Percentiles rank a stretch among this genome's conserved stretches.
These are phyloP conservation scores for Exophiala phaeomuriformis DNA, from an alignment of 2,329 filamentous ascomycete species.

Conservation along the genomic window DNA sequence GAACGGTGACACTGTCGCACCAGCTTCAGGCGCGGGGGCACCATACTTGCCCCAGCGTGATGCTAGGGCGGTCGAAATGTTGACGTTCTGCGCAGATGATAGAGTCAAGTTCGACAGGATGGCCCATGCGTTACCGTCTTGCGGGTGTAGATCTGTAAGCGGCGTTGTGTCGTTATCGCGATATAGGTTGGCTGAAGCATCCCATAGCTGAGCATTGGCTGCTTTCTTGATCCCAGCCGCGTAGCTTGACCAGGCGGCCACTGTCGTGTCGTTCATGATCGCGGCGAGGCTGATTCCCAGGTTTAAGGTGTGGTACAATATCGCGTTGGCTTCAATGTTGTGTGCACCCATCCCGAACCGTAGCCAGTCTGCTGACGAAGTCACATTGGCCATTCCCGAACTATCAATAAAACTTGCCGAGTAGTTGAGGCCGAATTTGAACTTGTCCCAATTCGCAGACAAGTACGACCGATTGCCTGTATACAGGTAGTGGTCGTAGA, in stretches of 20 bases:
- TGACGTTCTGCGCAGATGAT: constrained; percentile 23
- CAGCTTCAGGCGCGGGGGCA: constrained; percentile 36
- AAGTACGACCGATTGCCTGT: constrained; percentile 39
- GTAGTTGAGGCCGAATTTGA: constrained; percentile 40
- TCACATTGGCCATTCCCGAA: constrained; percentile 43
- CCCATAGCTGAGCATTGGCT: constrained; percentile 30
- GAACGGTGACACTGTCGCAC: constrained; percentile 38
- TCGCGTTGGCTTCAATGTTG: constrained; percentile 33
- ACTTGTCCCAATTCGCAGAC: constrained; percentile 38
- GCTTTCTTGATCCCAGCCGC: constrained; percentile 26
- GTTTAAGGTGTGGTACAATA: constrained; percentile 36
- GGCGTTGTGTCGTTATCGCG: constrained; percentile 29
- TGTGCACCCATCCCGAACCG: constrained; percentile 46
- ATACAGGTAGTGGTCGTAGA: constrained; percentile 41
- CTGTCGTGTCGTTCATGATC: constrained; percentile 23
- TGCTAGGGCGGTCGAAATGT: constrained; percentile 35
- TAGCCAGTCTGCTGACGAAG: constrained; percentile 41
- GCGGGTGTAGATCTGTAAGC: constrained; percentile 27
- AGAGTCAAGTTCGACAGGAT: constrained; percentile 33
- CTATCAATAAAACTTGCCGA: constrained; percentile 38
- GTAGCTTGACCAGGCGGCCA: constrained; percentile 22
- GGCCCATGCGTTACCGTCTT: constrained; percentile 37
- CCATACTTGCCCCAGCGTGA: constrained; percentile 41
- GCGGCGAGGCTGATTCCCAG: constrained; percentile 26
- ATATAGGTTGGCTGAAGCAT: constrained; percentile 26